Percentiles rank a stretch among this genome's conserved stretches.
Evolutionary conservation across 2,329 filamentous ascomycete genomes (phyloP).

Genomic region (Cucurbitaria berberidis): DNA sequence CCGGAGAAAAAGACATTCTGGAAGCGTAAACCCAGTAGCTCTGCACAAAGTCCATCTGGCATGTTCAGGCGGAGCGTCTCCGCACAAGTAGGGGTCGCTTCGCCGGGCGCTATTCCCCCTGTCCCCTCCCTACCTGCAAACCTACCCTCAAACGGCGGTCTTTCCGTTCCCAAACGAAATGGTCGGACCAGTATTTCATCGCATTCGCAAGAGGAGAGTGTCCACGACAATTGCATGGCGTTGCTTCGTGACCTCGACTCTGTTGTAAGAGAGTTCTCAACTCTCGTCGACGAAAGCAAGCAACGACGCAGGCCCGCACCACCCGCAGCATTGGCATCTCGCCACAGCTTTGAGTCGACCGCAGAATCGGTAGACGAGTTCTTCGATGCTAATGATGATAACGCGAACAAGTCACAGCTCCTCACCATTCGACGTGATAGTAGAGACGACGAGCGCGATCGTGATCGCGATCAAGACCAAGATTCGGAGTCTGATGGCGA

Average conservation of each 20-base stretch:
- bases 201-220: constrained; percentile 62
- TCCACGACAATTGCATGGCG: constrained; percentile 83
- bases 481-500: constrained; percentile 58
- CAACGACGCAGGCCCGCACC: constrained; percentile 68
- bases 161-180: constrained; percentile 47
- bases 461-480: constrained; percentile 46
- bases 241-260: constrained; percentile 84
- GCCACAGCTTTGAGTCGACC: constrained; percentile 79
- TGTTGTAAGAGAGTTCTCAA: constrained; percentile 81
- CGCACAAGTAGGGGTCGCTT: constrained; percentile 59
- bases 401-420: constrained; percentile 62
- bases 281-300: constrained; percentile 78
- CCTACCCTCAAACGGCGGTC: constrained; percentile 30
- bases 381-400: constrained; percentile 81
- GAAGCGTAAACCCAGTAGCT: constrained; percentile 80
- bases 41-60: constrained; percentile 50
- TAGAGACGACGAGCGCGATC: constrained; percentile 57
- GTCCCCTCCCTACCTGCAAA: constrained; percentile 45
- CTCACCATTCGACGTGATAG: constrained; percentile 75
- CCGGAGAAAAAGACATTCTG: constrained; percentile 79
- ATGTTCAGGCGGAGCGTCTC: constrained; percentile 59
- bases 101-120: constrained; percentile 46
- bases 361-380: constrained; percentile 79
- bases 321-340: constrained; percentile 49
- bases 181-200: constrained; percentile 42